phyloP scores from a whole-genome alignment of 2,329 filamentous ascomycete genomes.

The Aspergillus pseudonomiae region DNA sequence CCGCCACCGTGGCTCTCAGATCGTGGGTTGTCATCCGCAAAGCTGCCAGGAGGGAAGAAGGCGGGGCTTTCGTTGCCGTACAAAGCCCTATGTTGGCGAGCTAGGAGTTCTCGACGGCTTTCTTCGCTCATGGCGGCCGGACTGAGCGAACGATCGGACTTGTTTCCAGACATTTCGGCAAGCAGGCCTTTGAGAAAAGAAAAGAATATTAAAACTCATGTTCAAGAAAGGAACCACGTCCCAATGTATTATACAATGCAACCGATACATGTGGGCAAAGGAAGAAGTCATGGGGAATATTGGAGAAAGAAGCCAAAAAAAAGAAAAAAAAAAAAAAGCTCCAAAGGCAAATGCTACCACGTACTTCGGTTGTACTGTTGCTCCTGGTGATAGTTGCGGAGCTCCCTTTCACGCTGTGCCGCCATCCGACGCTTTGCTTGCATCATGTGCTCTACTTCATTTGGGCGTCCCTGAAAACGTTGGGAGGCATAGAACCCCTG shows the following conservation, averaged over 20 bases:
- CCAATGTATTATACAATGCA: conserved; percentile 49
- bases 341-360: conserved; percentile 46
- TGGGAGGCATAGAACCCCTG: conserved; percentile 95
- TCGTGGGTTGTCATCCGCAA: conserved; percentile 70
- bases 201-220: conserved; percentile 46
- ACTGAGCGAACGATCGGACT: conserved; percentile 84
- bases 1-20: conserved; percentile 68
- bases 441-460: conserved; percentile 97
- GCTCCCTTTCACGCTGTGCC: conserved; percentile 96
- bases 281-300: conserved; percentile 38
- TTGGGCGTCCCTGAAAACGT: conserved; percentile 84
- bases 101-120: conserved; percentile 92
- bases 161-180: conserved; percentile 71
- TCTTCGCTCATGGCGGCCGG: conserved; percentile 90
- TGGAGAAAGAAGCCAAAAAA: conserved; percentile 37
- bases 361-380: conserved; percentile 99
- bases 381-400: conserved; percentile 99
- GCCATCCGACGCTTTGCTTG: conserved; percentile 99
- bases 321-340: conserved; percentile 29
- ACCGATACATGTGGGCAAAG: conserved; percentile 45
- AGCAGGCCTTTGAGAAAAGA: conserved; percentile 58
- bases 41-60: conserved; percentile 68
- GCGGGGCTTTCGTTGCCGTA: conserved; percentile 74
- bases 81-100: conserved; percentile 89
- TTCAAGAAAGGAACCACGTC: conserved; percentile 37